These are phyloP conservation scores for Tuber borchii DNA, from an alignment of 495 filamentous ascomycete genomes.

Conservation along the genomic window DNA sequence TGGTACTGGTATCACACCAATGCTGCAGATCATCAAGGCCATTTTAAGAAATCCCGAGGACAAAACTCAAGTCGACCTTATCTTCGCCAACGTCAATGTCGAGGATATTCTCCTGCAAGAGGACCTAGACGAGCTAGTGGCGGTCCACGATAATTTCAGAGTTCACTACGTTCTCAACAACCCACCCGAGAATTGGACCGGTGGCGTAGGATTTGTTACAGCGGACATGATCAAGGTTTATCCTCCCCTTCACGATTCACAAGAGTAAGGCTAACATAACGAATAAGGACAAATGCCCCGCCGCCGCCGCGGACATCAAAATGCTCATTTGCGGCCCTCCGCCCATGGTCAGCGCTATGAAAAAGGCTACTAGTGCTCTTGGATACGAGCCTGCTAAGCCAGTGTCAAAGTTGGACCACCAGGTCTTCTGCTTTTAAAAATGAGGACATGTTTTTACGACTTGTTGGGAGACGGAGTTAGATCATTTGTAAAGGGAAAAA, in stretches of 20 bases:
- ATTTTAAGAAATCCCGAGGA: slow-evolving; percentile 76
- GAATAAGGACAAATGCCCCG: slow-evolving; percentile 67
- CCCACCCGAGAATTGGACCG: slow-evolving; percentile 81
- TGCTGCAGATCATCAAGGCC: slow-evolving; percentile 90
- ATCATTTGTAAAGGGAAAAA: background rate
- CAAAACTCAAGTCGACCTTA: slow-evolving; percentile 79
- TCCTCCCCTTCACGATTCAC: background rate
- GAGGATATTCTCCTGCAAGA: slow-evolving; percentile 91
- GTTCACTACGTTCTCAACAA: slow-evolving; percentile 95
- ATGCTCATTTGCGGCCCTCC: slow-evolving; percentile 93
- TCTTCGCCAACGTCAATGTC: slow-evolving; percentile 91
- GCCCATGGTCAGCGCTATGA: slow-evolving; percentile 93
- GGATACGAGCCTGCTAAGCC: slow-evolving; percentile 86
- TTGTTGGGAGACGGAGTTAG: background rate
- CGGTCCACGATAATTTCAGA: slow-evolving; percentile 69
- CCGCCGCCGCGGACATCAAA: slow-evolving; percentile 81
- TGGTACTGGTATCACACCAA: slow-evolving; percentile 95
- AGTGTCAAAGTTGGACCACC: slow-evolving; percentile 94
- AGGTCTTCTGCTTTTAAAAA: slow-evolving; percentile 91
- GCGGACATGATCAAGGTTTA: slow-evolving; percentile 86
- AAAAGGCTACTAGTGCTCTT: slow-evolving; percentile 83
- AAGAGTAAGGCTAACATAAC: slow-evolving; percentile 21
- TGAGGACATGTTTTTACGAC: background rate
- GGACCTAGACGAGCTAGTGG: slow-evolving; percentile 71
- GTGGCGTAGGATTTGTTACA: slow-evolving; percentile 88